Evolutionary conservation across 345 rosid species (phyloP).

Genomic region (Ailanthus altissimus): DNA sequence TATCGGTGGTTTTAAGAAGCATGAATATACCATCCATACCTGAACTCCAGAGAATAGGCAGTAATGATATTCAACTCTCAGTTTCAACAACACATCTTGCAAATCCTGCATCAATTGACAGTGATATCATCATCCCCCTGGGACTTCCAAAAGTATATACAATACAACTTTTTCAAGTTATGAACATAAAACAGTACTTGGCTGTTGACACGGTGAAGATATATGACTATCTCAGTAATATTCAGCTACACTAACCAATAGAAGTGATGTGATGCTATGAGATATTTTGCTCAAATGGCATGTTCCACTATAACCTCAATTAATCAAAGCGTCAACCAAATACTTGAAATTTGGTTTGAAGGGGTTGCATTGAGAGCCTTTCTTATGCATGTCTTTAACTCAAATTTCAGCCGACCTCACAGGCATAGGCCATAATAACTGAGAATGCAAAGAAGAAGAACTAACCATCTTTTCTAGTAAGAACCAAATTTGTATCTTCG

Average conservation of each 20-base stretch:
- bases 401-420: no score
- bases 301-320: neutral
- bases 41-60: constrained; percentile 85
- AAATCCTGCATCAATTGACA: constrained; percentile 63
- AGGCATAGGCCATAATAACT: no score
- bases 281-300: neutral
- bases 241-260: neutral
- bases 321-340: no score
- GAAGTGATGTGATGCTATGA: neutral
- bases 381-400: no score
- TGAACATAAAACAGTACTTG: neutral
- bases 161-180: constrained; percentile 1
- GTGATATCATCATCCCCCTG: constrained; percentile 15
- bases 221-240: neutral
- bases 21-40: constrained; percentile 32
- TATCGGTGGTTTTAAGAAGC: neutral
- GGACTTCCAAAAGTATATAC: neutral
- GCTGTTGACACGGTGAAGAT: neutral
- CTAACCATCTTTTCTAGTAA: no score
- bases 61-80: constrained; percentile 73
- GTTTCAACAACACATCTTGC: constrained; percentile 62
- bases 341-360: no score
- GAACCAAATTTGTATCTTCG: no score
- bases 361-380: no score
- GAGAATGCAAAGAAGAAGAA: no score